Evolutionary conservation across 306 rosid genomes (phyloP).

Genomic region (Vigna hirtella): DNA sequence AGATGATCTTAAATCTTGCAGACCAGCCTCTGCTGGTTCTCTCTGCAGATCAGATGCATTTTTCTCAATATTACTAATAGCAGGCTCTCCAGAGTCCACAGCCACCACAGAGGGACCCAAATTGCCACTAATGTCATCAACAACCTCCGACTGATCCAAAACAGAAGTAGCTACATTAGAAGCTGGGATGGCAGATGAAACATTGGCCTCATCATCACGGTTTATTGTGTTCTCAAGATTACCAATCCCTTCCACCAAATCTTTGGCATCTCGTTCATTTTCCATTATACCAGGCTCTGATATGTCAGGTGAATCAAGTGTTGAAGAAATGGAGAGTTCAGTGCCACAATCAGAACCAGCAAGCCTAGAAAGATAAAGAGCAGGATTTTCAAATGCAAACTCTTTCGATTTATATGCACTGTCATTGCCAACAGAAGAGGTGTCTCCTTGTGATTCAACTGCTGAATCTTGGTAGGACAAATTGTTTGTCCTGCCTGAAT

Average conservation of each 20-base stretch:
- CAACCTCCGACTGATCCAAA: constrained; percentile 54
- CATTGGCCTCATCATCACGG: constrained; percentile 48
- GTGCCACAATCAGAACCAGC: constrained; percentile 87
- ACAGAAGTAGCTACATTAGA: constrained; percentile 40
- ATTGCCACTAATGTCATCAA: constrained; percentile 42
- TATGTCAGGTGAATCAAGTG: constrained; percentile 86
- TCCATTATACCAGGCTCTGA: constrained; percentile 66
- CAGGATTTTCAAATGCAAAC: constrained; percentile 53
- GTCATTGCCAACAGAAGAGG: constrained; percentile 46
- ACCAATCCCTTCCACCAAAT: constrained; percentile 52
- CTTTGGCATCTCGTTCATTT: constrained; percentile 58
- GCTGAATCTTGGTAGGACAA: constrained; percentile 58
- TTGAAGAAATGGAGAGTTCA: constrained; percentile 84
- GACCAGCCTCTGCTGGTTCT: constrained; percentile 48
- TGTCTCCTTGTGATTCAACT: constrained; percentile 58
- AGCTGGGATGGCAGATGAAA: constrained; percentile 36
- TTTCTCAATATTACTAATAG: constrained; percentile 50
- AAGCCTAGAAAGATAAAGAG: constrained; percentile 54
- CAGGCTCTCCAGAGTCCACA: constrained; percentile 49
- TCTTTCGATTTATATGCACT: constrained; percentile 60
- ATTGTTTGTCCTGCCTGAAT: constrained; percentile 52
- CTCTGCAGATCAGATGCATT: constrained; percentile 49
- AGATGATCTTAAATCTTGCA: constrained; percentile 56
- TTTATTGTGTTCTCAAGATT: constrained; percentile 45
- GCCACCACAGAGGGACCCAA: constrained; percentile 43